Conservation (phyloP, 352 stramenopile genomes). For the Globisporangium heterothallicum region DNA sequence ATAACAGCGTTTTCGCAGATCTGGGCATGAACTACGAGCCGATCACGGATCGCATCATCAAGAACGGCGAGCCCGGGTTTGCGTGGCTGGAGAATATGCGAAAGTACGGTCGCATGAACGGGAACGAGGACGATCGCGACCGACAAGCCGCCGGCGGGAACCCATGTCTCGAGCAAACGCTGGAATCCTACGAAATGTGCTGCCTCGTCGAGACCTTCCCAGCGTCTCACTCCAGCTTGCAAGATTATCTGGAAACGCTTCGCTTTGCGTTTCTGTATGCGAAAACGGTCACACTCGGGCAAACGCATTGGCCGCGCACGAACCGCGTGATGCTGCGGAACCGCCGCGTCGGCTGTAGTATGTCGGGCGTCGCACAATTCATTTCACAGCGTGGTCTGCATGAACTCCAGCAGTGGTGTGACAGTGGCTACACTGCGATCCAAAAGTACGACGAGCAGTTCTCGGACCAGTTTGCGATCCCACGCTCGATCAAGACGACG, state of each 20-base stretch:
- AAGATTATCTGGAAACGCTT: constrained; percentile 88
- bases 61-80: constrained; percentile 91
- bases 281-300: constrained; percentile 92
- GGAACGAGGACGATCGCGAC: constrained; percentile 77
- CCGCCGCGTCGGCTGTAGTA: constrained; percentile 88
- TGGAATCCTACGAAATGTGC: constrained; percentile 93
- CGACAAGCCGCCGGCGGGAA: constrained; percentile 82
- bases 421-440: constrained; percentile 77
- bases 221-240: constrained; percentile 67
- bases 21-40: constrained; percentile 91
- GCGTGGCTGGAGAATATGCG: constrained; percentile 95
- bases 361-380: constrained; percentile 93
- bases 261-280: constrained; percentile 89
- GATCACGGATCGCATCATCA: constrained; percentile 78
- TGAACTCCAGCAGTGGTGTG: constrained; percentile 85
- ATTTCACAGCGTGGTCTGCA: constrained; percentile 71
- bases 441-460: constrained; percentile 66
- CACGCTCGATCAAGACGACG: constrained; percentile 91
- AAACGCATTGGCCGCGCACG: constrained; percentile 88
- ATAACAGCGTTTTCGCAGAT: constrained; percentile 92
- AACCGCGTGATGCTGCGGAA: constrained; percentile 92
- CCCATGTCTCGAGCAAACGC: constrained; percentile 89
- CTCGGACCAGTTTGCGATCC: constrained; percentile 72
- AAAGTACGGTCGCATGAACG: constrained; percentile 87
- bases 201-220: constrained; percentile 94